phyloP scores from a whole-genome alignment of 352 stramenopile genomes.

The Detonula confervacea region DNA sequence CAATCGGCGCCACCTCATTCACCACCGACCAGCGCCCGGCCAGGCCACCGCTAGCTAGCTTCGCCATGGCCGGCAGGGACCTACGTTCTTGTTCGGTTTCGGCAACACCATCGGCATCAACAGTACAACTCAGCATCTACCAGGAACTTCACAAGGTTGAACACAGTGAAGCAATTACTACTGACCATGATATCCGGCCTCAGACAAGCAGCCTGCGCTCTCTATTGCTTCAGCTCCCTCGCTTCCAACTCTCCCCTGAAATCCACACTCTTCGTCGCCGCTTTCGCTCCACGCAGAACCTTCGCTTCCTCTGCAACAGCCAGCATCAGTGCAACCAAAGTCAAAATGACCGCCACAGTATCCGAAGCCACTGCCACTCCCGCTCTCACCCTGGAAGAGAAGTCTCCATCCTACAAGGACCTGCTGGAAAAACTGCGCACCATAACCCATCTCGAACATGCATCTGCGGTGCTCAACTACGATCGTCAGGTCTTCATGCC shows the following conservation, averaged over 20 bases:
- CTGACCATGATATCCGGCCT: neutral
- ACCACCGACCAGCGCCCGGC: no score
- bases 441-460: conserved; percentile 60
- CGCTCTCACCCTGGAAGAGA: conserved; percentile 22
- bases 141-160: neutral
- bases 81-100: no score
- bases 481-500: conserved; percentile 81
- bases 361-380: neutral
- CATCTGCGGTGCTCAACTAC: conserved; percentile 61
- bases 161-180: no score
- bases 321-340: neutral
- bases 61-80: no score
- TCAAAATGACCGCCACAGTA: neutral
- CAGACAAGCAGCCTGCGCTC: neutral
- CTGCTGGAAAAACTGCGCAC: conserved; percentile 57
- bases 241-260: neutral
- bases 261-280: neutral
- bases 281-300: neutral
- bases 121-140: no score
- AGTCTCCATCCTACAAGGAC: conserved; percentile 51
- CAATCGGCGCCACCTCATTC: no score
- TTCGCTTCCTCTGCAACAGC: neutral
- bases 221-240: neutral
- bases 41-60: no score
- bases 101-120: no score